Base-by-base conservation (phyloP, 2,329 filamentous ascomycete genomes). In the Xylariomycetidae sp. region DNA sequence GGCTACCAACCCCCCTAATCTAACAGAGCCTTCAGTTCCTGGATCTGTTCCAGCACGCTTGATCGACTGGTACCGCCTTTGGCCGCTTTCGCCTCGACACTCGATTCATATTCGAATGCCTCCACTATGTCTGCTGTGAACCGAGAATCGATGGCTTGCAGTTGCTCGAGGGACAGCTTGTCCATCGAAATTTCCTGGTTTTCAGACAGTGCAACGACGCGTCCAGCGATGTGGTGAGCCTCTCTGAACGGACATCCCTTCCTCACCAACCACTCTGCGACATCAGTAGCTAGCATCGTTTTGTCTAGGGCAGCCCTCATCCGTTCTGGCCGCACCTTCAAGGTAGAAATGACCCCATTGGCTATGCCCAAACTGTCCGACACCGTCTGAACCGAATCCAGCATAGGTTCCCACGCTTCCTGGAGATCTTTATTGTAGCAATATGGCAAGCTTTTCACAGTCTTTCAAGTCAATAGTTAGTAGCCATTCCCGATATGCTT, bases 381-480 rank as follows among this genome's bases (percentile, higher is more conserved):
- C 41, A 92, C 72, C 5, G 86, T 90, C 72, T 88, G 85, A 61
- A 89, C 76, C 57, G 82, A 77, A 59, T 94, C 86, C 30, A 94
- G 75, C 64, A 94, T 78, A n/a, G 84, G 82, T 69, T 94, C 84
- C 41, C 86, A 81, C 38, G 78, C 82, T 64, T 94, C 88, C 62
- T 95, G 87, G n/a, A 94, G 63, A 59, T 94, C 87, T 64, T 94
- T 94, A 69, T 94, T 73, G 64, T 88, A 88, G 16, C 80, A 85
- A 19, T 71, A 75, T 13, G 83, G 82, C 25, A 88, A 72, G 34
- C 82, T 80, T 48, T 65, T 65, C 39, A 59, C 63, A 31, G 69
- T 83, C 67, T 57, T 10, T 19, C 9, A 42, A 33, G 33, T 42
- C 23, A 30, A 36, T 26, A 33, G 46, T 58, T 46, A 58, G 53